Percentiles rank a stretch among this genome's conserved stretches.
phyloP scores from a whole-genome alignment of 2,329 filamentous ascomycete genomes.

The Fusarium illudens region DNA sequence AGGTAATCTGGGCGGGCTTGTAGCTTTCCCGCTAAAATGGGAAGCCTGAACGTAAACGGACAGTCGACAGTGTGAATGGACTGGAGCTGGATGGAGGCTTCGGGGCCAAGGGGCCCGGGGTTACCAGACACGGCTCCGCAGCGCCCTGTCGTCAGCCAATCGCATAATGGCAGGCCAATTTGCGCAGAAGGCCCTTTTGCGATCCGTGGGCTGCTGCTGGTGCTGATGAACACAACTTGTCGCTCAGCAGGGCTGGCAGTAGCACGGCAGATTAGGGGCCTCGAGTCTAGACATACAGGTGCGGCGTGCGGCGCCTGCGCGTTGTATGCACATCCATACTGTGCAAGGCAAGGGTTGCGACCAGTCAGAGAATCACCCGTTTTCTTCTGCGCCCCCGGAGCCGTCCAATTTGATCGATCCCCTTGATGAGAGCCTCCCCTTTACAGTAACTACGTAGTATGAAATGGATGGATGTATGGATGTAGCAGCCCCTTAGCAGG shows the following conservation, averaged over 20 bases:
- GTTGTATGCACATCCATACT: not conserved
- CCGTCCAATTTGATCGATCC: conserved; percentile 5
- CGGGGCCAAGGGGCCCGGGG: conserved; percentile 26
- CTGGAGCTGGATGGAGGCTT: conserved; percentile 18
- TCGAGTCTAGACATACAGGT: not conserved
- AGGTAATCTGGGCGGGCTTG: conserved; percentile 32
- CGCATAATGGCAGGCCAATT: conserved; percentile 21
- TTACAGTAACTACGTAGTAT: no score
- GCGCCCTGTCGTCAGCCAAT: conserved; percentile 27
- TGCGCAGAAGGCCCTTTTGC: conserved; percentile 29
- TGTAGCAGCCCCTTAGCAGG: conserved; percentile 23
- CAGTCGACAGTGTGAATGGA: conserved; percentile 15
- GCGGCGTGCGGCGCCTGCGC: not conserved
- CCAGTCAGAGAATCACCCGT: not conserved
- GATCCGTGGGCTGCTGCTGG: conserved; percentile 13
- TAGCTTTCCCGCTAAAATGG: conserved; percentile 35
- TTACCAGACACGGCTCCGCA: conserved; percentile 22
- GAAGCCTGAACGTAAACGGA: conserved; percentile 29
- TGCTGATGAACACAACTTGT: conserved; percentile 20
- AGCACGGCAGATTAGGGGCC: conserved; percentile 11
- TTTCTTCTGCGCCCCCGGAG: not conserved
- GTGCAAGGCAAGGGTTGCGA: not conserved
- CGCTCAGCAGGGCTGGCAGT: conserved; percentile 2
- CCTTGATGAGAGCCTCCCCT: not conserved
- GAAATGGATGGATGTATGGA: no score